Conservation (phyloP, 2,329 filamentous ascomycete species). For the Colletotrichum eleusines region DNA sequence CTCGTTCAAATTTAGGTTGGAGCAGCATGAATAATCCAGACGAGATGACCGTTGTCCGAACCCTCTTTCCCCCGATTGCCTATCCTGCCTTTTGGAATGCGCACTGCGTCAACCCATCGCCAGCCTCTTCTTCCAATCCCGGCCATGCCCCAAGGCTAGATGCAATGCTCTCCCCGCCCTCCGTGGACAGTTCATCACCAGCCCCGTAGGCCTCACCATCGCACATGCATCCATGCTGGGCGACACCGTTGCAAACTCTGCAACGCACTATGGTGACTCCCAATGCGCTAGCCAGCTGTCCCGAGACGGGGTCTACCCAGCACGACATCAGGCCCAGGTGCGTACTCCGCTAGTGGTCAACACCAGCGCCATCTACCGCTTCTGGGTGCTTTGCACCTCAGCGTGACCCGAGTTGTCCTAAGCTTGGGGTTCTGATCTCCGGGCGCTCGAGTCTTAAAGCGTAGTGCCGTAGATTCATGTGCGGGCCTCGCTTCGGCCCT, state of each 20-base stretch:
- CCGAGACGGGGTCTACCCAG: conserved; percentile 33
- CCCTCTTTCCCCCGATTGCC: background rate
- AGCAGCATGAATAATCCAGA: background rate
- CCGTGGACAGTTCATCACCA: background rate
- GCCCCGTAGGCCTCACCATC: background rate
- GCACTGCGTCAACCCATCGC: background rate
- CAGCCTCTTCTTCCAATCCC: background rate
- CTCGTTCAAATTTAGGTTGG: background rate
- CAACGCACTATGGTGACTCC: conserved; percentile 3
- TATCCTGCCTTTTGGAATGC: background rate
- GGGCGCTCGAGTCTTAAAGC: too few relatives aligned
- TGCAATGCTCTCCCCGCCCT: background rate
- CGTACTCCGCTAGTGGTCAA: background rate
- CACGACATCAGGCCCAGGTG: conserved; percentile 6
- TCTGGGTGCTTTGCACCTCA: background rate
- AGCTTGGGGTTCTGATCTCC: background rate
- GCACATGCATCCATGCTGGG: conserved; percentile 2
- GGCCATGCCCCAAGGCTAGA: background rate
- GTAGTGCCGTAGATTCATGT: background rate
- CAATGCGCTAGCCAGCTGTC: conserved; percentile 16
- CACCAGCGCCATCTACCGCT: background rate
- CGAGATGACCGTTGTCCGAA: background rate
- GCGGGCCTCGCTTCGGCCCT: background rate
- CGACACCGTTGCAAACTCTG: conserved; percentile 9
- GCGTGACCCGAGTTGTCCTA: too few relatives aligned